These are phyloP conservation scores for Citrullus colocynthis DNA, from an alignment of 306 rosid genomes.

Conservation along the genomic window DNA sequence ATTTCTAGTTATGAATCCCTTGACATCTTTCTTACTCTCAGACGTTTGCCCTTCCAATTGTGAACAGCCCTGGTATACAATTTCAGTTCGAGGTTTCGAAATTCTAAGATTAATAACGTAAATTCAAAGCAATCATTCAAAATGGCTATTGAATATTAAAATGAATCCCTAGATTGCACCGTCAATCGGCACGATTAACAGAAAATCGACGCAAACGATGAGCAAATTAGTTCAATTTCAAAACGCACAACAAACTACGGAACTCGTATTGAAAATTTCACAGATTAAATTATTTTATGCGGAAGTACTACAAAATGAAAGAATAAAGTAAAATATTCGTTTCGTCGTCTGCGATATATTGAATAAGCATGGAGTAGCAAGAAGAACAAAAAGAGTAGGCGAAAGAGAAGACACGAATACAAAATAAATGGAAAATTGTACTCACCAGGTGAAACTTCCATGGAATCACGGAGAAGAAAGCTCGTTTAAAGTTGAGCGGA, in stretches of 20 bases:
- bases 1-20: not conserved
- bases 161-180: not conserved
- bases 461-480: conserved; percentile 2
- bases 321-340: not conserved
- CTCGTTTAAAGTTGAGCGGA: not conserved
- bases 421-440: not conserved
- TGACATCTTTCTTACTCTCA: not conserved
- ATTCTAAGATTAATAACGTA: not conserved
- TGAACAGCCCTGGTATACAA: not conserved
- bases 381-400: conserved; percentile 10
- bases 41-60: not conserved
- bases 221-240: not conserved
- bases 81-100: not conserved
- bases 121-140: not conserved
- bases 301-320: not conserved
- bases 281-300: not conserved
- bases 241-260: not conserved
- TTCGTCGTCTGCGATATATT: not conserved
- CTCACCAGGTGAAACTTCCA: conserved; percentile 25
- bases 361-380: not conserved
- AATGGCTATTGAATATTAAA: not conserved
- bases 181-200: not conserved
- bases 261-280: not conserved
- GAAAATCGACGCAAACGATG: not conserved
- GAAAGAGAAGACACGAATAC: not conserved